Evolutionary conservation across 306 rosid genomes (phyloP).

Genomic region (Rosa rugosa): DNA sequence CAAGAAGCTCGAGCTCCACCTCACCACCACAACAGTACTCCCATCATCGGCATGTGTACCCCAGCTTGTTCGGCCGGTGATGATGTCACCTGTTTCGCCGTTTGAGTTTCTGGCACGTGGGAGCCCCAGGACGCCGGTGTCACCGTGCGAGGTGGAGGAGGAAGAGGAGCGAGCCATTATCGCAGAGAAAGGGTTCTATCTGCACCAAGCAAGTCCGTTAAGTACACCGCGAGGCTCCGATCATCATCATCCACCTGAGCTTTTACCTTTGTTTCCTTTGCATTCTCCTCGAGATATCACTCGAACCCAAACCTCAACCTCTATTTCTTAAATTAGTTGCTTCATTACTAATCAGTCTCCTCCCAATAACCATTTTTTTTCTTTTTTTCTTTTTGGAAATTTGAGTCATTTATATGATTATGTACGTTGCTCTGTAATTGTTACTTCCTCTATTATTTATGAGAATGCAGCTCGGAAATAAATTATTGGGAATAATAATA

Average conservation of each 20-base stretch:
- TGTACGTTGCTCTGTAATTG: background rate
- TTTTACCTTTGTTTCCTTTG: constrained; percentile 75
- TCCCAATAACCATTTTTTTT: background rate
- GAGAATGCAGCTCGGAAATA: background rate
- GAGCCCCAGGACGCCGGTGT: constrained; percentile 55
- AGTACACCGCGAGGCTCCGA: constrained; percentile 52
- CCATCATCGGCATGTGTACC: constrained; percentile 14
- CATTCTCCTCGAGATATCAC: constrained; percentile 53
- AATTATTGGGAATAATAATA: background rate
- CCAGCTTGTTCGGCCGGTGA: constrained; percentile 7
- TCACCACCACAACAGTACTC: constrained; percentile 22
- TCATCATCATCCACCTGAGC: constrained; percentile 50
- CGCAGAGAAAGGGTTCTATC: constrained; percentile 70
- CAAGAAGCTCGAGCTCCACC: constrained; percentile 64
- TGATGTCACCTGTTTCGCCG: constrained; percentile 80
- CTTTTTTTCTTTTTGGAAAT: background rate
- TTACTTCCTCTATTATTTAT: background rate
- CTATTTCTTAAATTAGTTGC: background rate
- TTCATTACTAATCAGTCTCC: background rate
- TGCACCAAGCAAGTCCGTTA: constrained; percentile 59
- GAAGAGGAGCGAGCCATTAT: constrained; percentile 54
- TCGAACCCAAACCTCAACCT: constrained; percentile 7
- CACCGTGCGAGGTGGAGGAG: constrained; percentile 36
- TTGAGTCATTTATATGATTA: background rate
- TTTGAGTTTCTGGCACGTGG: constrained; percentile 65